Conservation (phyloP, 805 yeast species). For the Hanseniaspora lindneri region DNA sequence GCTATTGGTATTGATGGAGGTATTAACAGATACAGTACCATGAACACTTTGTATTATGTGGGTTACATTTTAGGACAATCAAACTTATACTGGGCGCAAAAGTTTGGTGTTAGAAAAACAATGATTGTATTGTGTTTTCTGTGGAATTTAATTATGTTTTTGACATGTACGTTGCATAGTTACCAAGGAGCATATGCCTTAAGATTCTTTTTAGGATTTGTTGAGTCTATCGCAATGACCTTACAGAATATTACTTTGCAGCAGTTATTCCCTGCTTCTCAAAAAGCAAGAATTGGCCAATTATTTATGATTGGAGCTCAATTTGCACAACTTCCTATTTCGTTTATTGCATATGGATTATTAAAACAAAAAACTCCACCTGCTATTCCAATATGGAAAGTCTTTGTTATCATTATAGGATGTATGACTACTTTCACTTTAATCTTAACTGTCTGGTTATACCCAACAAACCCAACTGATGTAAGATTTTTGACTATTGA, state of each 20-base stretch:
- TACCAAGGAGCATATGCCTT: constrained; percentile 23
- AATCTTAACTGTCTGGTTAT: constrained; percentile 27
- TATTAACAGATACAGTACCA: constrained; percentile 7
- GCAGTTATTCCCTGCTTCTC: constrained; percentile 32
- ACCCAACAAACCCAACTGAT: constrained; percentile 40
- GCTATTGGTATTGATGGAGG: constrained; percentile 10
- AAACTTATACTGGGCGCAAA: constrained; percentile 9
- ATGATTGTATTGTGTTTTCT: constrained; percentile 4
- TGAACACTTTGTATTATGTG: constrained; percentile 14
- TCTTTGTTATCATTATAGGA: constrained; percentile 40
- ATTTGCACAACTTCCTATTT: constrained; percentile 30
- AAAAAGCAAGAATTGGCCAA: constrained; percentile 36
- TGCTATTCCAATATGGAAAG: constrained; percentile 36
- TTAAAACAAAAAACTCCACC: constrained; percentile 16
- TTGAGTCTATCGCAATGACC: constrained; percentile 34
- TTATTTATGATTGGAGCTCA: constrained; percentile 29
- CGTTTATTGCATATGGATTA: constrained; percentile 31
- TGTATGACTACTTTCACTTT: constrained; percentile 33
- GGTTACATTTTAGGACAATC: constrained; percentile 15
- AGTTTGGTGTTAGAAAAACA: constrained; percentile 5
- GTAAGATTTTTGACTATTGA: constrained; percentile 33
- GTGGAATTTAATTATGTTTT: constrained; percentile 14
- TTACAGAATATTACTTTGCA: constrained; percentile 33
- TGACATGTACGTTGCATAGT: background rate
- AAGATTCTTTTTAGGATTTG: constrained; percentile 38